A percentile compares a stretch with the other conserved stretches of the same genome.
Evolutionary conservation across 139 green algal genomes (phyloP).

Genomic region (Nannochloris sp.): DNA sequence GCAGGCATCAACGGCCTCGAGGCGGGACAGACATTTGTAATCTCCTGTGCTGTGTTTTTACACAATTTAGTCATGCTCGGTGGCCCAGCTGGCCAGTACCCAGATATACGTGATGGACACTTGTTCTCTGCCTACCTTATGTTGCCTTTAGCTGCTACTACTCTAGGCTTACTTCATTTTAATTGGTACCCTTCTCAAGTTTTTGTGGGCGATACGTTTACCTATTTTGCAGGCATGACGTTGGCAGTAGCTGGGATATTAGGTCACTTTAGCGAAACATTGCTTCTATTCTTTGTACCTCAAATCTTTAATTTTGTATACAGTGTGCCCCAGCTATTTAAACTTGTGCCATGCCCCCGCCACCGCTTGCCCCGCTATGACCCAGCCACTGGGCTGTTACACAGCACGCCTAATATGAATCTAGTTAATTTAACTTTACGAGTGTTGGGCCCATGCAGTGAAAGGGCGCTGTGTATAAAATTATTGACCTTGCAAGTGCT

Average conservation of each 20-base stretch:
- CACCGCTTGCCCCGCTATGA: constrained; percentile 90
- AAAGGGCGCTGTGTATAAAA: constrained; percentile 73
- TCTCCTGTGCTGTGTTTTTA: constrained; percentile 72
- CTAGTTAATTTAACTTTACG: constrained; percentile 90
- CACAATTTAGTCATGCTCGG: constrained; percentile 68
- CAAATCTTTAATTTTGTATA: constrained; percentile 98
- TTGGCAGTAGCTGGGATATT: constrained; percentile 96
- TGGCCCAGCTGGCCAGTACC: constrained; percentile 7
- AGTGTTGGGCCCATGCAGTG: constrained; percentile 69
- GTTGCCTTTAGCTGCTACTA: constrained; percentile 75
- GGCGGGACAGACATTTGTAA: constrained; percentile 89
- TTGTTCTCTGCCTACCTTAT: constrained; percentile 91
- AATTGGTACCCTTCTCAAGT: constrained; percentile 84
- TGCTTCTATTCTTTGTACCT: constrained; percentile 94
- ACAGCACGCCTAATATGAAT: constrained; percentile 84
- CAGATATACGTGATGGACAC: constrained; percentile 67
- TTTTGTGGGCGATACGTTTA: constrained; percentile 99
- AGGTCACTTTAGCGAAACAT: constrained; percentile 94
- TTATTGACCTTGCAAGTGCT: constrained; percentile 77
- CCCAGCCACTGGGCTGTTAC: constrained; percentile 62
- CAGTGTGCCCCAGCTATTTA: constrained; percentile 92
- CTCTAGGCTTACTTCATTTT: constrained; percentile 76
- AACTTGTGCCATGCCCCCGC: constrained; percentile 88
- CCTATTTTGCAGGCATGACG: constrained; percentile 98
- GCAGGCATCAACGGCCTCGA: constrained; percentile 96